A percentile compares a stretch with the other conserved stretches of the same genome.
Conservation (phyloP, 2,329 filamentous ascomycete genomes). For the Claviceps sp. region DNA sequence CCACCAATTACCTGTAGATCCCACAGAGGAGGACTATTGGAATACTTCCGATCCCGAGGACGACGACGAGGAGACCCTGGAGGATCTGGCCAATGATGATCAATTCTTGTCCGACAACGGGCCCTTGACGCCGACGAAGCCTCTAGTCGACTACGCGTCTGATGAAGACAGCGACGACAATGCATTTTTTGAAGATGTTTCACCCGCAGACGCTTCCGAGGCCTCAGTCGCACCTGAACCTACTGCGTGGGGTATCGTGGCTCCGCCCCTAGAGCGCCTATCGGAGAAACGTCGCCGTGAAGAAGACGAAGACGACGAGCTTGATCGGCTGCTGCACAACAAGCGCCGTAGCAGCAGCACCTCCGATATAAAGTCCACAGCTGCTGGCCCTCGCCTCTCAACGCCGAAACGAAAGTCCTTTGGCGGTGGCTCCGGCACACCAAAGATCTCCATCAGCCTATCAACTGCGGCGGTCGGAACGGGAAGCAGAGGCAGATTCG, state of each 20-base stretch:
- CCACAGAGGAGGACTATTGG: slow-evolving; percentile 87
- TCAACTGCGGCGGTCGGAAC: slow-evolving; percentile 32
- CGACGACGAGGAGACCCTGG: slow-evolving; percentile 36
- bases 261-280: slow-evolving; percentile 60
- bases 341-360: slow-evolving; percentile 49
- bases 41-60: slow-evolving; percentile 81
- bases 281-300: slow-evolving; percentile 84
- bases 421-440: slow-evolving; percentile 25
- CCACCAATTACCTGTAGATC: slow-evolving; percentile 64
- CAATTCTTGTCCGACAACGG: slow-evolving; percentile 41
- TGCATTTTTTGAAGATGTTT: slow-evolving; percentile 42
- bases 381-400: slow-evolving; percentile 18
- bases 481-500: slow-evolving; percentile 23
- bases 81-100: slow-evolving; percentile 11
- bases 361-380: slow-evolving; percentile 25
- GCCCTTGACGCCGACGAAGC: slow-evolving; percentile 48
- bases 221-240: slow-evolving; percentile 19
- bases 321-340: slow-evolving; percentile 64
- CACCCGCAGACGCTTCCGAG: slow-evolving; percentile 17
- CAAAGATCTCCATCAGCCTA: slow-evolving; percentile 46
- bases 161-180: slow-evolving; percentile 59
- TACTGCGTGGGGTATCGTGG: slow-evolving; percentile 7
- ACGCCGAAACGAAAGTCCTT: slow-evolving; percentile 27
- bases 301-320: slow-evolving; percentile 77
- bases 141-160: slow-evolving; percentile 82